phyloP scores from a whole-genome alignment of 352 stramenopile species.

The Pythium rishiriense region DNA sequence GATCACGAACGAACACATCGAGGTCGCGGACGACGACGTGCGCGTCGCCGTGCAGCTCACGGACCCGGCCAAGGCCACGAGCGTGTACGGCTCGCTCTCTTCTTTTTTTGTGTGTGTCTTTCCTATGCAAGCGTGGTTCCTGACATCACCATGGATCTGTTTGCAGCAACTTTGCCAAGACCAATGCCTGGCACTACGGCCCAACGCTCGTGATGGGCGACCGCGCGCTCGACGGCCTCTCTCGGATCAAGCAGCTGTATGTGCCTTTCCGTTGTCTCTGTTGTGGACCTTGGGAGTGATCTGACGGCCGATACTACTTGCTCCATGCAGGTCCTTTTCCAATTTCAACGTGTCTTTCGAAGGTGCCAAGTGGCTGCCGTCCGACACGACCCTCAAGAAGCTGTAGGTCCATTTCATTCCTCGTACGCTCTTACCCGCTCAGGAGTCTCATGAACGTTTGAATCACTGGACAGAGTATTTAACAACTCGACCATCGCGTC shows the following conservation, averaged over 20 bases:
- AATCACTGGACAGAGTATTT: no score
- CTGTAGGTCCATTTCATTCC: conserved; percentile 24
- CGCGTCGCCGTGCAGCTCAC: conserved; percentile 21
- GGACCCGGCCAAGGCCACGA: conserved; percentile 7
- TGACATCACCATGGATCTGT: not conserved
- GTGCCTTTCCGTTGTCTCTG: conserved; percentile 4
- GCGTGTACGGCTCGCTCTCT: conserved; percentile 14
- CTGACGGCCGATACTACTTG: no score
- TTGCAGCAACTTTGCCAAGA: conserved; percentile 19
- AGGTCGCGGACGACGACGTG: conserved; percentile 8
- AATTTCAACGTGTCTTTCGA: conserved; percentile 33
- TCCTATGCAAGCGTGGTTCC: no score
- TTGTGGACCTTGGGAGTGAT: no score
- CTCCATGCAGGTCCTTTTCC: conserved; percentile 25
- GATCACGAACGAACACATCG: conserved; percentile 27
- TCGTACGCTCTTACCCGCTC: no score
- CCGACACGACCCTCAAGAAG: conserved; percentile 12
- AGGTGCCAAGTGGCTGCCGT: conserved; percentile 24
- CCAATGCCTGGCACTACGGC: conserved; percentile 13
- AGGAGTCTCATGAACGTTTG: no score
- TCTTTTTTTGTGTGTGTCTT: not conserved
- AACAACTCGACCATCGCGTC: no score
- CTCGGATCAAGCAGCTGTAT: conserved; percentile 24
- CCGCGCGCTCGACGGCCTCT: conserved; percentile 24
- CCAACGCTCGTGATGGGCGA: conserved; percentile 27